Evolutionary conservation across 257 asterid genomes (phyloP).

Genomic region (Solanum sparsipilum): DNA sequence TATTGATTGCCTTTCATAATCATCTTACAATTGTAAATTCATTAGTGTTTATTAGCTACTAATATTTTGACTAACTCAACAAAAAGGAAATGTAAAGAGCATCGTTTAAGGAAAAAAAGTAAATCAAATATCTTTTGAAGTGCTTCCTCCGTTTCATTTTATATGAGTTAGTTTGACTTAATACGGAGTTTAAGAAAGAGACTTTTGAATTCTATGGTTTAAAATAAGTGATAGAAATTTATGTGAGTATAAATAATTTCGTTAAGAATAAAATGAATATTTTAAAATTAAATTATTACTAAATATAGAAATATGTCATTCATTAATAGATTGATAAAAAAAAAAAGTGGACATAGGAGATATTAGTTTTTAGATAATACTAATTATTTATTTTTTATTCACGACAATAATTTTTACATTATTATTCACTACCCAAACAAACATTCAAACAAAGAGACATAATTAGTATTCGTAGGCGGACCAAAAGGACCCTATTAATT

Average conservation of each 20-base stretch:
- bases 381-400: not conserved
- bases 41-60: not conserved
- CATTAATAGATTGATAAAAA: not conserved
- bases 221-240: too few species aligned
- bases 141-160: not conserved
- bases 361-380: too few species aligned
- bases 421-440: too few species aligned
- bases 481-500: not conserved
- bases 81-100: not conserved
- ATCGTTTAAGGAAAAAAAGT: not conserved
- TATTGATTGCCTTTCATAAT: not conserved
- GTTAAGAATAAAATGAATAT: too few species aligned
- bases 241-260: too few species aligned
- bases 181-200: rapidly evolving
- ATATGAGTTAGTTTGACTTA: too few species aligned
- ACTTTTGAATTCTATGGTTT: too few species aligned
- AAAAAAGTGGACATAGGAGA: too few species aligned
- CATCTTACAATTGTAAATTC: not conserved
- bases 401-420: not conserved
- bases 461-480: not conserved
- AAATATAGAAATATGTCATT: too few species aligned
- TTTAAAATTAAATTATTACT: too few species aligned
- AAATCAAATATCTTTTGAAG: too few species aligned
- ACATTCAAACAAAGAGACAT: too few species aligned
- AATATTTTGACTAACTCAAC: not conserved